Conservation (phyloP, 1,139 yeast species). For the Scheffersomyces quercinus region DNA sequence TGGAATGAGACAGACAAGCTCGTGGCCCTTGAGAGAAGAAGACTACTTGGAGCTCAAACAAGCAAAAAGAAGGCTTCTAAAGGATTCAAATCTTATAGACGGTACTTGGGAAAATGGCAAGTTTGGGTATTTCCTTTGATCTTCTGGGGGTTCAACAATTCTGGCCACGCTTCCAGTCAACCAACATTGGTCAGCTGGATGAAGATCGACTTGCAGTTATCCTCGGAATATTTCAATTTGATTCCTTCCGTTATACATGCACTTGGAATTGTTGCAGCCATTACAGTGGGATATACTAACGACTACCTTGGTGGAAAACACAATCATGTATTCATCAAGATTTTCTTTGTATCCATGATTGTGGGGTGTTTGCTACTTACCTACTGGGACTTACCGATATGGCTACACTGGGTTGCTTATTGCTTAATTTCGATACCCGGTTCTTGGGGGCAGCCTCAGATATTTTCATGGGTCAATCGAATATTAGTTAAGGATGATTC, state of each 20-base stretch:
- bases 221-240: slow-evolving; percentile 8
- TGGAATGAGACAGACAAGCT: slow-evolving; percentile 30
- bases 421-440: slow-evolving; percentile 15
- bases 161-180: slow-evolving; percentile 9
- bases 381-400: slow-evolving; percentile 14
- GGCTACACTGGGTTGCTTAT: slow-evolving; percentile 17
- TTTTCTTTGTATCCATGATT: slow-evolving; percentile 11
- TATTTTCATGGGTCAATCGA: slow-evolving; percentile 59
- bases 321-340: slow-evolving; percentile 11
- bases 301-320: slow-evolving; percentile 15
- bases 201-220: slow-evolving; percentile 11
- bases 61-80: slow-evolving; percentile 16
- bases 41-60: slow-evolving; percentile 42
- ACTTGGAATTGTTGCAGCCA: slow-evolving; percentile 11
- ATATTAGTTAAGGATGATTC: slow-evolving; percentile 45
- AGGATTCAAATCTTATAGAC: background rate
- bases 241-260: slow-evolving; percentile 11
- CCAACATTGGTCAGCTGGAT: slow-evolving; percentile 16
- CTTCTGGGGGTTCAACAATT: slow-evolving; percentile 15
- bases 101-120: slow-evolving; percentile 13
- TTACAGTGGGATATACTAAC: slow-evolving; percentile 14
- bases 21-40: slow-evolving; percentile 35
- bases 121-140: slow-evolving; percentile 14
- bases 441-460: slow-evolving; percentile 42
- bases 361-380: slow-evolving; percentile 15